phyloP scores from a whole-genome alignment of 306 rosid genomes.

The Benincasa hispida region DNA sequence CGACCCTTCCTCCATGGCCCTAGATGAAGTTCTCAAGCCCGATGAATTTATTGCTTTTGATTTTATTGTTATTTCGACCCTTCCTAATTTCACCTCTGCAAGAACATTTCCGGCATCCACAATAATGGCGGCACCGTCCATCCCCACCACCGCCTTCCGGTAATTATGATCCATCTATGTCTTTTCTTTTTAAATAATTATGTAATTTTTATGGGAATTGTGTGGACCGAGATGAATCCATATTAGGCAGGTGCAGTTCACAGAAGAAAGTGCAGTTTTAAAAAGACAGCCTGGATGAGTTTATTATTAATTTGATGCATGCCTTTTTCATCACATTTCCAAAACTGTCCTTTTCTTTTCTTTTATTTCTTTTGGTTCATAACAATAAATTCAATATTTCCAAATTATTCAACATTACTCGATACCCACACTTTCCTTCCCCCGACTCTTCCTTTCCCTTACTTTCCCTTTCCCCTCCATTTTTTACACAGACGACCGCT shows the following conservation, averaged over 20 bases:
- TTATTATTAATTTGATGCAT: neutral
- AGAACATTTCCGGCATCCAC: too few relatives aligned
- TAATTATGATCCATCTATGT: too few relatives aligned
- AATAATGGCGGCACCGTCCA: too few relatives aligned
- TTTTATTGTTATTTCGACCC: too few relatives aligned
- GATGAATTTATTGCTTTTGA: too few relatives aligned
- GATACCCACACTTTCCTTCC: too few relatives aligned
- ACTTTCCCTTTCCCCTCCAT: too few relatives aligned
- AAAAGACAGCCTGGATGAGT: neutral
- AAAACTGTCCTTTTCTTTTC: neutral
- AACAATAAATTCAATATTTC: too few relatives aligned
- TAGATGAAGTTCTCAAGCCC: slow-evolving; percentile 71
- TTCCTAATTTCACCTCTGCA: too few relatives aligned
- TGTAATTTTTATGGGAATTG: neutral
- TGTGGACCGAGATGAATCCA: neutral
- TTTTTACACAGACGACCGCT: too few relatives aligned
- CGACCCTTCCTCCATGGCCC: slow-evolving; percentile 43
- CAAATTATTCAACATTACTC: too few relatives aligned
- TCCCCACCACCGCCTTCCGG: slow-evolving; percentile 9
- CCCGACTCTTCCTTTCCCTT: too few relatives aligned
- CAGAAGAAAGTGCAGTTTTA: neutral
- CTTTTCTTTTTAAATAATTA: neutral
- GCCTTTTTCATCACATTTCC: neutral
- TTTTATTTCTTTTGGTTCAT: neutral
- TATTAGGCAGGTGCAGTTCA: neutral